phyloP scores from a whole-genome alignment of 139 green algal genomes.

The Closterium sp. region DNA sequence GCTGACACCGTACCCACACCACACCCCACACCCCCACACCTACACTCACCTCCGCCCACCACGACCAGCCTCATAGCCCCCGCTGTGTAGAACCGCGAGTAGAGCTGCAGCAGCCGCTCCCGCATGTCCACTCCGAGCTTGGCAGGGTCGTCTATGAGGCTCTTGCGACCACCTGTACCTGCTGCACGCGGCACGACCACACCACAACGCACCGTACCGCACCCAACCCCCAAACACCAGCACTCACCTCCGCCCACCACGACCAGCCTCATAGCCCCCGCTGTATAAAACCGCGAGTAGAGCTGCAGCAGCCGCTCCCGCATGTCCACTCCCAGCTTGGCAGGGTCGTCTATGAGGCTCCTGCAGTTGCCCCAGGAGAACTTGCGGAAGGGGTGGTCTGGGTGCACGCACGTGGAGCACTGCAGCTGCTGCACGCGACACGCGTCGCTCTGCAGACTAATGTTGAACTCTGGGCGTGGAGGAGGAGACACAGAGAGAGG shows the following conservation, averaged over 20 bases:
- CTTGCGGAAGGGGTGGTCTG: conserved; percentile 75
- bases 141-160: conserved; percentile 67
- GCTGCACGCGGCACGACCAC: background rate
- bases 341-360: conserved; percentile 71
- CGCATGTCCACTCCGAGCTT: conserved; percentile 68
- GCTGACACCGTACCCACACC: conserved; percentile 5
- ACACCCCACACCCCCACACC: background rate
- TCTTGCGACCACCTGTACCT: conserved; percentile 64
- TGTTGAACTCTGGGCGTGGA: conserved; percentile 51
- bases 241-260: conserved; percentile 70
- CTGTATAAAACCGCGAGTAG: conserved; percentile 84
- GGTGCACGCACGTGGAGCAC: conserved; percentile 67
- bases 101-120: conserved; percentile 76
- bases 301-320: conserved; percentile 74
- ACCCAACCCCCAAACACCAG: background rate
- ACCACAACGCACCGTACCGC: background rate
- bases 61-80: conserved; percentile 87
- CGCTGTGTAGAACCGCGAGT: conserved; percentile 82
- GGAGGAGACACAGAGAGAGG: too few species aligned
- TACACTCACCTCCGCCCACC: conserved; percentile 63
- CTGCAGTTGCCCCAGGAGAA: conserved; percentile 91
- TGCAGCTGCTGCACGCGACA: conserved; percentile 80
- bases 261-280: conserved; percentile 88
- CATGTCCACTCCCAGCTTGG: conserved; percentile 65
- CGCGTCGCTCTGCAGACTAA: conserved; percentile 78